Conservation (phyloP, 371 early-diverging fungal genomes). For the Coemansia sp. region DNA sequence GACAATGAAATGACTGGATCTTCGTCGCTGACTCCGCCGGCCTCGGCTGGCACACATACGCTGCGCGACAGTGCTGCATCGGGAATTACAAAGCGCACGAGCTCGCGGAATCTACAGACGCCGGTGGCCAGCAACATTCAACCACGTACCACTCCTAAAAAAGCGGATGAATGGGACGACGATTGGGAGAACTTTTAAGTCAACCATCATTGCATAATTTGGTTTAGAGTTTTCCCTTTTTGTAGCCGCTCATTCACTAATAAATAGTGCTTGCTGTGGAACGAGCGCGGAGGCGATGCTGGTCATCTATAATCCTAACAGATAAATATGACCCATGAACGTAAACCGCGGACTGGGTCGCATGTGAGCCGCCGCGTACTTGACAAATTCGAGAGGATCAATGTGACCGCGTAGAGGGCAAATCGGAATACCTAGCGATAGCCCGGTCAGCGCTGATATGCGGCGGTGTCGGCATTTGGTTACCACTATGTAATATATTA, state of each 20-base stretch:
- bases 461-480: slow-evolving; percentile 14
- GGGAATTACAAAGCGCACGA: slow-evolving; percentile 15
- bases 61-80: not conserved
- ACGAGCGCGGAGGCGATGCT: slow-evolving; percentile 34
- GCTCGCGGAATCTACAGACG: slow-evolving; percentile 27
- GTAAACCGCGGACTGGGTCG: slow-evolving; percentile 17
- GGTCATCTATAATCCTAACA: slow-evolving; percentile 10
- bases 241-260: slow-evolving; percentile 10
- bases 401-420: slow-evolving; percentile 28
- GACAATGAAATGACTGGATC: slow-evolving; percentile 45
- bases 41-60: slow-evolving; percentile 15
- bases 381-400: slow-evolving; percentile 30
- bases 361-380: slow-evolving; percentile 37
- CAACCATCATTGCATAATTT: too few relatives aligned
- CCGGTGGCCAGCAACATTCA: slow-evolving; percentile 12
- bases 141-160: too few relatives aligned
- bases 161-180: too few relatives aligned
- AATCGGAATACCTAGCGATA: slow-evolving; percentile 22
- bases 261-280: slow-evolving; percentile 8
- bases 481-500: too few relatives aligned
- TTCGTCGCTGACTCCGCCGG: slow-evolving; percentile 50
- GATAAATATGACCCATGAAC: slow-evolving; percentile 26
- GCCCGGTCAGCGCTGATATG: slow-evolving; percentile 19
- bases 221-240: too few relatives aligned
- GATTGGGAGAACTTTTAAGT: too few relatives aligned